These are phyloP conservation scores for Agaricus blazei DNA, from an alignment of 768 basidiomycete species.

Conservation along the genomic window DNA sequence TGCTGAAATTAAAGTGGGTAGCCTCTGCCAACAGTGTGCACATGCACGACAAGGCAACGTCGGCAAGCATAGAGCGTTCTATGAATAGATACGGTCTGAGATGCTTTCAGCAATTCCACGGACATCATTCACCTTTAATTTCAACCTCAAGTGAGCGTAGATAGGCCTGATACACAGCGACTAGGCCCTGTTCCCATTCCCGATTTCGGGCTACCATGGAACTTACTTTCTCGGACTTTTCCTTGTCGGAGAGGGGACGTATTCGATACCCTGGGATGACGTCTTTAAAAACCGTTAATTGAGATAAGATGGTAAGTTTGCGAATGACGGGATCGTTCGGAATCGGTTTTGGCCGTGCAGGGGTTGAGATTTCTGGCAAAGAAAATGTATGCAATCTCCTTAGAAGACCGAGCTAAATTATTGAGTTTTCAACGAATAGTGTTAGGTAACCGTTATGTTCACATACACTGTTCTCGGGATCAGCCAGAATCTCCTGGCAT, in stretches of 20 bases:
- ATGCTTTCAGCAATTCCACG: not conserved
- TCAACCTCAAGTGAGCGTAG: constrained; percentile 81
- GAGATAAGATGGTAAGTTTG: constrained; percentile 83
- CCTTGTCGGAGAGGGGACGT: constrained; percentile 82
- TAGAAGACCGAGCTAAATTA: constrained; percentile 72
- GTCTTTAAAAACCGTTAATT: constrained; percentile 93
- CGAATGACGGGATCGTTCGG: constrained; percentile 79
- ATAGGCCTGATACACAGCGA: constrained; percentile 84
- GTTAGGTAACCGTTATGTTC: not conserved
- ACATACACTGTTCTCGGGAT: constrained; percentile 92
- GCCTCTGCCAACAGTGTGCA: constrained; percentile 78
- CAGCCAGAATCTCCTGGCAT: constrained; percentile 90
- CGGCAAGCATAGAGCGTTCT: constrained; percentile 65
- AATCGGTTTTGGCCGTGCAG: constrained; percentile 64
- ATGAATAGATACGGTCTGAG: constrained; percentile 8
- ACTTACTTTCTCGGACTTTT: constrained; percentile 89
- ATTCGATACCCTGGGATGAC: constrained; percentile 96
- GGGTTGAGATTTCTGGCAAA: constrained; percentile 65
- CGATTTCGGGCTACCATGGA: constrained; percentile 87
- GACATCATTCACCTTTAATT: constrained; percentile 61
- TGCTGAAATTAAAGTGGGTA: constrained; percentile 95
- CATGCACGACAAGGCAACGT: constrained; percentile 76
- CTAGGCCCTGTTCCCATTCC: constrained; percentile 95
- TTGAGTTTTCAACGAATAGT: not conserved
- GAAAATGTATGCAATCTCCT: constrained; percentile 88